Base-by-base conservation (phyloP, 2,329 filamentous ascomycete species). In the Chalara sp. region DNA sequence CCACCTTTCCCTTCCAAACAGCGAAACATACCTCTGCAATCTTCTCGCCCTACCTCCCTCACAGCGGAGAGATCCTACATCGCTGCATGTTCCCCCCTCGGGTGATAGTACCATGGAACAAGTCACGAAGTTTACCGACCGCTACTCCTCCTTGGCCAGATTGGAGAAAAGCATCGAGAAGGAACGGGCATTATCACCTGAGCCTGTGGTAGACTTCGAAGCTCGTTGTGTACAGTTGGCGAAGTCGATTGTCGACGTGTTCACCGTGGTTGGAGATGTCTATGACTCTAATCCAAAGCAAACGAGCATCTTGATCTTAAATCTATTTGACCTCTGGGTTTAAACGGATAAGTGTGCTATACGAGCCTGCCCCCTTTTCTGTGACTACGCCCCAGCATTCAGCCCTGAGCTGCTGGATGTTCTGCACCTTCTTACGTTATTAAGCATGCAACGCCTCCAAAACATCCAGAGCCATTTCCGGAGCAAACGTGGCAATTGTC, bases 241-340 rank as follows among this genome's bases (percentile, higher is more conserved):
- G 1, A 28, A 46, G 0, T 54, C 63, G 3, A 72, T 76, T 5
- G 32, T 62, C 0, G 32, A 52, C 0, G 74, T 77, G 49, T 51
- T 74, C 0, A 37, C 58, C 0, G 47, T 53, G 4, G 65, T 70
- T 0, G 52, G 59, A 0, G 55, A 65, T 0, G 58, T 65, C 0
- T 81, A 79, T 52, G 57, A 70, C 0, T 52, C 56, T 4, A 71
- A 76, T 49, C 67, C 72, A 0, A 75, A 78, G 47, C 70, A 76
- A 28, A 74, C 71, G 53, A 81, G 80, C 28, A 50, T 65, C 0
- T 72, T 78, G 59, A 61, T 85, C 0, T 67, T 87, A 1, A 71
- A 66, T 4, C 41, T 80, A 0, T 73, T 86, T 59, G 75, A 80
- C 46, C 56, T 83, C 0, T 88, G 83, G 83, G 60, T 76, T 2